Evolutionary conservation across 2,329 filamentous ascomycete species (phyloP).

Genomic region (Phaeosphaeriaceae sp.): DNA sequence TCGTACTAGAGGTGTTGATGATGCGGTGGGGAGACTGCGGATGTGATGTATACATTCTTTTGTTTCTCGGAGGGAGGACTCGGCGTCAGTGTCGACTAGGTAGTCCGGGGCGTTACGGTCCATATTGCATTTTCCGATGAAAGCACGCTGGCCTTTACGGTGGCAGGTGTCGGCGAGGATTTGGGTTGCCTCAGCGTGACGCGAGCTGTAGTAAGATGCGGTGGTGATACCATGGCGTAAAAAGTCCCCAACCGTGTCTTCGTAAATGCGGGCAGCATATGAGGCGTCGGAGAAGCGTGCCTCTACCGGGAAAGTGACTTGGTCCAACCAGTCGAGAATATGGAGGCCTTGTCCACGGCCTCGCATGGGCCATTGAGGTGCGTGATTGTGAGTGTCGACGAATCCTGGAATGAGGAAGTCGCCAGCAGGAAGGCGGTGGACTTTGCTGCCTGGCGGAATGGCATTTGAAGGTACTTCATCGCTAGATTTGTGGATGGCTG

Average conservation of each 20-base stretch:
- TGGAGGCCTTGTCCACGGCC: slow-evolving; percentile 50
- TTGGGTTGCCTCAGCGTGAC: slow-evolving; percentile 63
- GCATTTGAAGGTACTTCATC: neutral
- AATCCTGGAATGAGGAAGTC: slow-evolving; percentile 67
- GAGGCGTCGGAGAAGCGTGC: slow-evolving; percentile 63
- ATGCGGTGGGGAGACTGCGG: slow-evolving; percentile 5
- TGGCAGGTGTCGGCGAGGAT: slow-evolving; percentile 64
- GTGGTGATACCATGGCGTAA: slow-evolving; percentile 69
- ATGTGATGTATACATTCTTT: slow-evolving; percentile 37
- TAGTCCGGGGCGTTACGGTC: slow-evolving; percentile 54
- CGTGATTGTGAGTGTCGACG: slow-evolving; percentile 73
- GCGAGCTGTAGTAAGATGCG: slow-evolving; percentile 66
- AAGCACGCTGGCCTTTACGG: slow-evolving; percentile 62
- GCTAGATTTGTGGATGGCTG: neutral
- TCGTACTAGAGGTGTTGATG: slow-evolving; percentile 25
- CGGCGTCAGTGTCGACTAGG: slow-evolving; percentile 32
- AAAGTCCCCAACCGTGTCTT: slow-evolving; percentile 60
- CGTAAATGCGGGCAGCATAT: slow-evolving; percentile 54
- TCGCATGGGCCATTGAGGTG: slow-evolving; percentile 62
- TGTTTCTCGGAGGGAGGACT: slow-evolving; percentile 14
- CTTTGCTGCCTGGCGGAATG: neutral
- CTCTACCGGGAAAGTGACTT: slow-evolving; percentile 71
- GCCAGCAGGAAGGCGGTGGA: slow-evolving; percentile 24
- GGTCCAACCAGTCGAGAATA: slow-evolving; percentile 64
- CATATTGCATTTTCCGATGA: slow-evolving; percentile 71